Evolutionary conservation across 73 alveolate species (phyloP).

Genomic region (Urostyla sp.): DNA sequence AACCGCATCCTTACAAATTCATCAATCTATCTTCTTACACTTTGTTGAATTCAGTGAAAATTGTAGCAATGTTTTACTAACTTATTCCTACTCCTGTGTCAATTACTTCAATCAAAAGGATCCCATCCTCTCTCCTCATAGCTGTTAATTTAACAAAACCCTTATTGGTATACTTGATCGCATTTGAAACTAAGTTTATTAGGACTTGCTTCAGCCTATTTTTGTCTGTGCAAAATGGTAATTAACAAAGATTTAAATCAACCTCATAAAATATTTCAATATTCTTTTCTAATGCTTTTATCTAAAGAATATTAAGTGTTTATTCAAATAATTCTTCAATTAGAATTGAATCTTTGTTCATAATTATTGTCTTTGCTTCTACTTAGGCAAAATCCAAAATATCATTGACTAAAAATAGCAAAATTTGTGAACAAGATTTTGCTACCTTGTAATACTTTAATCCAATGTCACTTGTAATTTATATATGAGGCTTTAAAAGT

Average conservation of each 20-base stretch:
- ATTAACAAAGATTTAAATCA: too few relatives aligned
- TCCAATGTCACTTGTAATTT: neutral
- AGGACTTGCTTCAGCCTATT: constrained; percentile 64
- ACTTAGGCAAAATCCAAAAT: constrained; percentile 31
- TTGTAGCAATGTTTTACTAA: neutral
- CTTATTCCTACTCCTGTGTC: constrained; percentile 18
- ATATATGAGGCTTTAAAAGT: neutral
- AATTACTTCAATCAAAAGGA: neutral
- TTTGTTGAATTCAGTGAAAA: neutral
- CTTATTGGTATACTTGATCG: constrained; percentile 66
- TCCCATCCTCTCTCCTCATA: too few relatives aligned
- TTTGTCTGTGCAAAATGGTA: too few relatives aligned
- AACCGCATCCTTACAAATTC: constrained; percentile 10
- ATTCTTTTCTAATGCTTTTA: constrained; percentile 27
- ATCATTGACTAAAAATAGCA: constrained; percentile 29
- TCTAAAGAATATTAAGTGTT: neutral
- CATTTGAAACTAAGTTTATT: constrained; percentile 69
- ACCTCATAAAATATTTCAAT: constrained; percentile 2
- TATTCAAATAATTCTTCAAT: neutral
- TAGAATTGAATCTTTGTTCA: neutral
- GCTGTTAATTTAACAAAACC: constrained; percentile 59
- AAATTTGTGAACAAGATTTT: neutral
- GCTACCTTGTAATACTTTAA: constrained; percentile 21
- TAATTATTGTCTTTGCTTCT: constrained; percentile 1
- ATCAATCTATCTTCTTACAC: neutral